phyloP scores from a whole-genome alignment of 2,329 filamentous ascomycete species.

The Cladosporium sp. region DNA sequence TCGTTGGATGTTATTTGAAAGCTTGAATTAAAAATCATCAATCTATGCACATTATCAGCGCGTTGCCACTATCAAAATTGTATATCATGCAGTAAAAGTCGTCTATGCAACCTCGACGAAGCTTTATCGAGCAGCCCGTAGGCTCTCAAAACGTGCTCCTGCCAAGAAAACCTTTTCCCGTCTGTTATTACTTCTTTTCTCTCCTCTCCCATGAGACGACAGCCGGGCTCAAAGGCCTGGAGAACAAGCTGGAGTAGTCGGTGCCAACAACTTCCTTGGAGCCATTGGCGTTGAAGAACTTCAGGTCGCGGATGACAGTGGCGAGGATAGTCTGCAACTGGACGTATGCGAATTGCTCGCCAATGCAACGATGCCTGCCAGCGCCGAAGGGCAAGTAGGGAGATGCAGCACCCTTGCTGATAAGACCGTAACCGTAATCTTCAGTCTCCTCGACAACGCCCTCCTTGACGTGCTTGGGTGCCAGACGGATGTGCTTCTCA shows the following conservation, averaged over 20 bases:
- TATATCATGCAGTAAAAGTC: conserved; percentile 4
- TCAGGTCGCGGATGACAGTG: conserved; percentile 72
- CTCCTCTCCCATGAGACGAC: conserved; percentile 72
- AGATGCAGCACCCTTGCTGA: conserved; percentile 83
- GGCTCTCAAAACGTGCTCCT: neutral
- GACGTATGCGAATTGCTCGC: conserved; percentile 92
- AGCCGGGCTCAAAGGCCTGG: conserved; percentile 40
- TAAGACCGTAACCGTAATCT: conserved; percentile 89
- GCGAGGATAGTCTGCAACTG: conserved; percentile 84
- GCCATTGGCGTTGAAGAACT: conserved; percentile 72
- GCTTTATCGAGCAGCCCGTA: neutral
- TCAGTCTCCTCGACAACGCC: conserved; percentile 58
- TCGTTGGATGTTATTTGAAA: too few species aligned
- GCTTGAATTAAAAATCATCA: neutral
- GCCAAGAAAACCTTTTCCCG: too few species aligned
- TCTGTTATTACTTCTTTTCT: conserved; percentile 29
- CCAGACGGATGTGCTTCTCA: conserved; percentile 27
- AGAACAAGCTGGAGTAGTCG: conserved; percentile 58
- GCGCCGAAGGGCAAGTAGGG: conserved; percentile 94
- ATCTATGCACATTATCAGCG: conserved; percentile 8
- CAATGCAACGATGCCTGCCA: conserved; percentile 89
- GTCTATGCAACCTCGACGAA: neutral
- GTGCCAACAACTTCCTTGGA: conserved; percentile 63
- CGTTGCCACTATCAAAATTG: neutral
- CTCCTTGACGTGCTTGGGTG: conserved; percentile 26